Evolutionary conservation across 1,284 basidiomycete genomes (phyloP).

Genomic region (Ganoderma sp.): DNA sequence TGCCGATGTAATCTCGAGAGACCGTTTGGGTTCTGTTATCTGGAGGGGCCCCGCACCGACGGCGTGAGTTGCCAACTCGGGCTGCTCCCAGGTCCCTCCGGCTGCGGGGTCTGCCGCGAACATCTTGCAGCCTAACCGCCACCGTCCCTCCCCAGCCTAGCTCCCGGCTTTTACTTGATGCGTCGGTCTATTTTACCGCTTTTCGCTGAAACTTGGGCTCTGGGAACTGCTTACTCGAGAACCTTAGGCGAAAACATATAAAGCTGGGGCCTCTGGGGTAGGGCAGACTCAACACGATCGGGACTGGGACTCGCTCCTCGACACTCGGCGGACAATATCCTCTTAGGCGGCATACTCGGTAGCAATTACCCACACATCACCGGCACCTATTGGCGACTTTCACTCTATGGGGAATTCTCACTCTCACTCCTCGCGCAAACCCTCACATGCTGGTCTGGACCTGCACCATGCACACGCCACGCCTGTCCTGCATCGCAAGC

Average conservation of each 20-base stretch:
- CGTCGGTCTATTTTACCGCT: constrained; percentile 32
- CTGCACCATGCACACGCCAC: constrained; percentile 27
- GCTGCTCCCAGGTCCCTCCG: constrained; percentile 1
- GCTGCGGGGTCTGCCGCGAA: constrained; percentile 22
- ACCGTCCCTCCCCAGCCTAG: constrained; percentile 31
- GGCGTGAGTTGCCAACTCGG: constrained; percentile 7
- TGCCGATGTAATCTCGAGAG: constrained; percentile 19
- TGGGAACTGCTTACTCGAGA: constrained; percentile 32
- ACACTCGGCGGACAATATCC: constrained; percentile 22
- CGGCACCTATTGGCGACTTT: constrained; percentile 11
- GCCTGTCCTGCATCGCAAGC: constrained; percentile 35
- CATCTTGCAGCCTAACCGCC: constrained; percentile 31
- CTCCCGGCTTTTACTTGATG: constrained; percentile 33
- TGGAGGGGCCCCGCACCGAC: constrained; percentile 2
- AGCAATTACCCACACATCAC: constrained; percentile 16
- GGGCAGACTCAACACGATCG: constrained; percentile 20
- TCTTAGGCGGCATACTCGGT: constrained; percentile 25
- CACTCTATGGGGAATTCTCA: constrained; percentile 42
- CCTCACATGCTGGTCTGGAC: constrained; percentile 31
- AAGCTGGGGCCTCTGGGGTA: constrained; percentile 22
- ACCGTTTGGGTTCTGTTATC: constrained; percentile 7
- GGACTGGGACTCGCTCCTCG: constrained; percentile 20
- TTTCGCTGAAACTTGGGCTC: constrained; percentile 30
- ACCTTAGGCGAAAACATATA: constrained; percentile 32
- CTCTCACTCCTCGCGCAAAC: constrained; percentile 35